Conservation (phyloP, 768 basidiomycete genomes). For the Russula foetens region DNA sequence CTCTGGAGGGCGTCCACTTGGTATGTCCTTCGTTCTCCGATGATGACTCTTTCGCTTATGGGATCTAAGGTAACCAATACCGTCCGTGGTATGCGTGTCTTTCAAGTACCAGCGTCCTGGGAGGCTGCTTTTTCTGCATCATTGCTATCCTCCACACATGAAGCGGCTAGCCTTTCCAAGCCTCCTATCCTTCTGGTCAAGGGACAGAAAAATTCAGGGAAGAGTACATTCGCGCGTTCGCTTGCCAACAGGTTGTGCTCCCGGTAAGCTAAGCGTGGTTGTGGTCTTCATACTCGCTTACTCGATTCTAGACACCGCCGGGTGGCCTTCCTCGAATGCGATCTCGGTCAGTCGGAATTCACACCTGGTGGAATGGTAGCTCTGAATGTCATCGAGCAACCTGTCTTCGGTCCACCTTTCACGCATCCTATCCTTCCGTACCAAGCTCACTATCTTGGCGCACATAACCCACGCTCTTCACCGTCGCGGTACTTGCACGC, state of each 20-base stretch:
- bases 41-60: slow-evolving; percentile 15
- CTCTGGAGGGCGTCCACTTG: slow-evolving; percentile 41
- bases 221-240: slow-evolving; percentile 79
- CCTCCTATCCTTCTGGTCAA: slow-evolving; percentile 45
- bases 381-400: slow-evolving; percentile 58
- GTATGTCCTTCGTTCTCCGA: slow-evolving; percentile 29
- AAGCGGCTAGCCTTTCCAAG: neutral
- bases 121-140: slow-evolving; percentile 23
- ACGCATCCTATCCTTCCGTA: slow-evolving; percentile 70
- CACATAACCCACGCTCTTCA: slow-evolving; percentile 64
- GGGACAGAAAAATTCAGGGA: slow-evolving; percentile 83
- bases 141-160: neutral
- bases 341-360: slow-evolving; percentile 92
- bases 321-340: slow-evolving; percentile 92
- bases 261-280: slow-evolving; percentile 32
- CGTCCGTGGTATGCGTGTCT: slow-evolving; percentile 29
- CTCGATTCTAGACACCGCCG: slow-evolving; percentile 45
- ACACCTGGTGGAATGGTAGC: slow-evolving; percentile 81
- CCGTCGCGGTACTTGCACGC: slow-evolving; percentile 71
- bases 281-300: neutral
- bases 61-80: slow-evolving; percentile 22
- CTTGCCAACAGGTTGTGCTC: slow-evolving; percentile 60
- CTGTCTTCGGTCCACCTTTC: slow-evolving; percentile 80
- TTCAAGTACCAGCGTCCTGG: slow-evolving; percentile 32
- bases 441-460: slow-evolving; percentile 75